phyloP scores from a whole-genome alignment of 768 basidiomycete genomes.

The Lactifluus echinatus region DNA sequence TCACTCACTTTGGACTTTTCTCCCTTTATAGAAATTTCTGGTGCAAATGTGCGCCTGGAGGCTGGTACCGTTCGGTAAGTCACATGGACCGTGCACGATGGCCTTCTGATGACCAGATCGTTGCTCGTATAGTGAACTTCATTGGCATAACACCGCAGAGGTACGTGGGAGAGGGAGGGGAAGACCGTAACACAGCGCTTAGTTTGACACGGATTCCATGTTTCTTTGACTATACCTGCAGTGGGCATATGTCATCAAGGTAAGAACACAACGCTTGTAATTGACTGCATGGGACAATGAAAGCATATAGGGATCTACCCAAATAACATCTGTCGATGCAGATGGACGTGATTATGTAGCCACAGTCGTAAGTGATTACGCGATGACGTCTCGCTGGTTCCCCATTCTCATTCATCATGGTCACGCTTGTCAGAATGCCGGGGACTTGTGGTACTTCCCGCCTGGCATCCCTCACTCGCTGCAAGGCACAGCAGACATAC shows the following conservation, averaged over 20 bases:
- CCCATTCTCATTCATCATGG: neutral
- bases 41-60: slow-evolving; percentile 29
- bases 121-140: slow-evolving; percentile 25
- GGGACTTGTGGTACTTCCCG: slow-evolving; percentile 28
- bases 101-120: neutral
- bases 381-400: neutral
- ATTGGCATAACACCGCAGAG: slow-evolving; percentile 30
- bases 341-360: slow-evolving; percentile 15
- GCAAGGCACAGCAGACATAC: slow-evolving; percentile 27
- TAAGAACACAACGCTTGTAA: neutral
- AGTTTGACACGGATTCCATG: neutral
- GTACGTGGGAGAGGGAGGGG: no score
- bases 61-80: slow-evolving; percentile 26
- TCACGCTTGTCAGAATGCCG: slow-evolving; percentile 3
- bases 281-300: neutral
- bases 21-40: slow-evolving; percentile 22
- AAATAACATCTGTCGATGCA: slow-evolving; percentile 14
- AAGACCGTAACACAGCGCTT: no score
- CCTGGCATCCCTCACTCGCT: slow-evolving; percentile 32
- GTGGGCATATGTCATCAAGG: slow-evolving; percentile 31
- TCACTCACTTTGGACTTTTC: neutral
- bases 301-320: slow-evolving; percentile 11
- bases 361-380: slow-evolving; percentile 13
- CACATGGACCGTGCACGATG: neutral
- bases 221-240: slow-evolving; percentile 1